Percentiles rank a stretch among this genome's conserved stretches.
Conservation (phyloP, 108 stramenopile species). For the Discostella stelligeroides region DNA sequence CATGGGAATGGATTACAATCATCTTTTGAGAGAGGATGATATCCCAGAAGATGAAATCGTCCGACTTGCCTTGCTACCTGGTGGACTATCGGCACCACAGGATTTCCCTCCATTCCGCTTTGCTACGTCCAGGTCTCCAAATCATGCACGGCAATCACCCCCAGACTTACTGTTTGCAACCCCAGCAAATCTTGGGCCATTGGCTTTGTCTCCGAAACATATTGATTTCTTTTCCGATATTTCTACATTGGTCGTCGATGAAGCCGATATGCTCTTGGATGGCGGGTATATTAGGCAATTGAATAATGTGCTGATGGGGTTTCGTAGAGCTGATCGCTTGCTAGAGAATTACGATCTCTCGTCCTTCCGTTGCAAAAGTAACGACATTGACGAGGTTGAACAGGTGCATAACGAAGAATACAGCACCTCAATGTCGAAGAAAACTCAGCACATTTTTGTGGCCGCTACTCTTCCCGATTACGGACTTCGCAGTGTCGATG, state of each 20-base stretch:
- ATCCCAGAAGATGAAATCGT: constrained; percentile 57
- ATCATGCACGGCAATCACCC: constrained; percentile 52
- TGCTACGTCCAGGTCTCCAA: constrained; percentile 46
- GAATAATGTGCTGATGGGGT: constrained; percentile 90
- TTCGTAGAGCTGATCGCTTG: constrained; percentile 82
- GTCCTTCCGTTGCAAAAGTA: constrained; percentile 22
- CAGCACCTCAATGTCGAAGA: constrained; percentile 25
- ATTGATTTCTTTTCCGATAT: constrained; percentile 91
- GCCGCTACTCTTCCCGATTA: constrained; percentile 96
- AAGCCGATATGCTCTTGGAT: constrained; percentile 97
- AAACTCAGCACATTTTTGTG: constrained; percentile 86
- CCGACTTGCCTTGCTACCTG: constrained; percentile 83
- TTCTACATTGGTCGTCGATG: constrained; percentile 87
- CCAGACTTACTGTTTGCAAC: constrained; percentile 94
- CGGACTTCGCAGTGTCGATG: constrained; percentile 91
- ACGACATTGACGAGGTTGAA: constrained; percentile 50
- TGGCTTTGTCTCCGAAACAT: constrained; percentile 83
- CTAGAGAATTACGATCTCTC: constrained; percentile 23
- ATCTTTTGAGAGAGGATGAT: constrained; percentile 18
- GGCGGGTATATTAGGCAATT: constrained; percentile 89
- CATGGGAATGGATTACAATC: constrained; percentile 22
- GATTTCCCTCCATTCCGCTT: constrained; percentile 85
- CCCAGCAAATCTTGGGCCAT: constrained; percentile 91
- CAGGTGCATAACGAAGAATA: constrained; percentile 20
- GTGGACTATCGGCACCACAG: constrained; percentile 66